Evolutionary conservation across 768 basidiomycete species (phyloP).

Genomic region (Russula sp.): DNA sequence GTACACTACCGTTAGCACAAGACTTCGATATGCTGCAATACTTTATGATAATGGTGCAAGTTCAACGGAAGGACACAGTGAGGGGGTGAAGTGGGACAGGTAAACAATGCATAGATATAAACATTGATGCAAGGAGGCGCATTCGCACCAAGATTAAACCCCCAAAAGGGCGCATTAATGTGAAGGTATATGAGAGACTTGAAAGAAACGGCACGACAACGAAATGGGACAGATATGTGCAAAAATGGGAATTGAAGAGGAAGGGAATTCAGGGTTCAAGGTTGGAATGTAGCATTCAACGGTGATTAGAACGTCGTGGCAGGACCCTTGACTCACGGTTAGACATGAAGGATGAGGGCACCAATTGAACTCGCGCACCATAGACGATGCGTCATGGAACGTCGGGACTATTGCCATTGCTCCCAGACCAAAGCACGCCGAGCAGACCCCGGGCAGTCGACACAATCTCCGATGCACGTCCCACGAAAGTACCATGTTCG

Average conservation of each 20-base stretch:
- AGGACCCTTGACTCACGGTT: neutral
- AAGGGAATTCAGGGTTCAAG: neutral
- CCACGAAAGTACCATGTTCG: constrained; percentile 43
- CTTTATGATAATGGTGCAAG: constrained; percentile 24
- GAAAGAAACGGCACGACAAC: constrained; percentile 6
- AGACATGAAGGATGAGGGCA: neutral
- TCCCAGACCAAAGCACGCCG: constrained; percentile 54
- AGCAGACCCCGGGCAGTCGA: constrained; percentile 75
- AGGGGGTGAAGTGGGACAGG: constrained; percentile 12
- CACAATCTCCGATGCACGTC: constrained; percentile 74
- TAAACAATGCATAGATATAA: constrained; percentile 27
- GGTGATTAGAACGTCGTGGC: neutral
- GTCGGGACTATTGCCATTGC: constrained; percentile 27
- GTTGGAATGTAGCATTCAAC: neutral
- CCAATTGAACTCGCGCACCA: neutral
- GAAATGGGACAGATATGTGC: constrained; percentile 16
- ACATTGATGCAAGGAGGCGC: constrained; percentile 19
- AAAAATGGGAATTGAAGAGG: constrained; percentile 12
- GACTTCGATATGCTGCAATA: constrained; percentile 22
- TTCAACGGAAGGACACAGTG: constrained; percentile 13
- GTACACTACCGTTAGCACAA: constrained; percentile 26
- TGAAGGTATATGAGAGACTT: constrained; percentile 27
- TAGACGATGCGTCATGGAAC: constrained; percentile 10
- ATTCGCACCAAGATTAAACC: constrained; percentile 22
- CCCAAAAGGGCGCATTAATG: constrained; percentile 15